A percentile compares a stretch with the other conserved stretches of the same genome.
Conservation (phyloP, 768 basidiomycete genomes). For the Suillus spraguei region DNA sequence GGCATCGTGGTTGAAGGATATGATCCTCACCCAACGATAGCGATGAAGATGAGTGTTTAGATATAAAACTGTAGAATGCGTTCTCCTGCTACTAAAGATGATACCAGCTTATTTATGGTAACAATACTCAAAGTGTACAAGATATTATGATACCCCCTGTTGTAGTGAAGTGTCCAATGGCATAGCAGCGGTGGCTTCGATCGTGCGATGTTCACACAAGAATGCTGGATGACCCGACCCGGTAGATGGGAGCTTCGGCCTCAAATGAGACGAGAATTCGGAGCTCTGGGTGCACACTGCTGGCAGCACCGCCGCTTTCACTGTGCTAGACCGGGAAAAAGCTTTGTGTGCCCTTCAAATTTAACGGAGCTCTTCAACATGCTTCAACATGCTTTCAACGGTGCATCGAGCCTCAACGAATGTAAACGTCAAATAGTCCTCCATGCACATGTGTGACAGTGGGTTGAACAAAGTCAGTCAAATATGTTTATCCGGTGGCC, state of each 20-base stretch:
- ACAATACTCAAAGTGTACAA: too few relatives aligned
- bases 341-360: background rate
- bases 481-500: background rate
- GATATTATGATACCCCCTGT: too few relatives aligned
- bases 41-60: constrained; percentile 94
- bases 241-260: background rate
- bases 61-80: too few relatives aligned
- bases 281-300: too few relatives aligned
- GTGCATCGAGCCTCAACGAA: background rate
- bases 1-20: constrained; percentile 91
- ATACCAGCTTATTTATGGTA: too few relatives aligned
- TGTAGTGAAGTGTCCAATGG: too few relatives aligned
- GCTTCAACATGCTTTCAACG: background rate
- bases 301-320: too few relatives aligned
- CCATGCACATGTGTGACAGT: background rate
- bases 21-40: constrained; percentile 76
- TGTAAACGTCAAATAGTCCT: background rate
- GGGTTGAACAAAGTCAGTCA: background rate
- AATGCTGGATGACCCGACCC: too few relatives aligned
- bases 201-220: too few relatives aligned
- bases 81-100: too few relatives aligned
- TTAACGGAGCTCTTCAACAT: background rate
- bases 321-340: too few relatives aligned
- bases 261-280: background rate
- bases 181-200: too few relatives aligned